These are phyloP conservation scores for Gnaphalium uliginosum DNA, from an alignment of 129 eudicot species.

Conservation along the genomic window DNA sequence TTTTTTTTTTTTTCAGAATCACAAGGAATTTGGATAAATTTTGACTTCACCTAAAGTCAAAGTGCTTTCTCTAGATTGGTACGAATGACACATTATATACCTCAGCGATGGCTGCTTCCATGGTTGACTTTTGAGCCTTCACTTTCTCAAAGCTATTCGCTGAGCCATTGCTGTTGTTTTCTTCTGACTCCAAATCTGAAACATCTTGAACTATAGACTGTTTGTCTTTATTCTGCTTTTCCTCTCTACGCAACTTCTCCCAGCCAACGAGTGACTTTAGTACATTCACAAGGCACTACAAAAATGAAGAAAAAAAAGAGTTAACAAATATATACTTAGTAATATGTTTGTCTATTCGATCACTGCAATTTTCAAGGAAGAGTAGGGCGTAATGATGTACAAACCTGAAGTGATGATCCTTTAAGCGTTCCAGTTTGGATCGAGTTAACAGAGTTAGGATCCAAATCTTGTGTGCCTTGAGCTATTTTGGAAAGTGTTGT, in stretches of 20 bases:
- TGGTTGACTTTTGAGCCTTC: slow-evolving; percentile 87
- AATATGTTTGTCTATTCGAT: slow-evolving; percentile 3
- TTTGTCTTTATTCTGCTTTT: slow-evolving; percentile 47
- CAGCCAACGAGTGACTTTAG: slow-evolving; percentile 78
- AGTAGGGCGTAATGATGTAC: background rate
- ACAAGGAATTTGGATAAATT: slow-evolving; percentile 3
- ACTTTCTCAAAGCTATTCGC: slow-evolving; percentile 71
- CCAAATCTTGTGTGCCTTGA: slow-evolving; percentile 80
- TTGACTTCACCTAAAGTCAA: slow-evolving; percentile 24
- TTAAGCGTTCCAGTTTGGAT: slow-evolving; percentile 70
- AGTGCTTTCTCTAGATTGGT: slow-evolving; percentile 9
- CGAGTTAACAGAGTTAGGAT: slow-evolving; percentile 65
- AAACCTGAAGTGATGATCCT: slow-evolving; percentile 88
- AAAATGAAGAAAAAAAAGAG: slow-evolving; percentile 11
- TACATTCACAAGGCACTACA: slow-evolving; percentile 80
- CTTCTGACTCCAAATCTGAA: slow-evolving; percentile 38
- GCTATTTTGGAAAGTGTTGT: slow-evolving; percentile 79
- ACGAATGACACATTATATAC: slow-evolving; percentile 33
- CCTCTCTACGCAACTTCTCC: slow-evolving; percentile 73
- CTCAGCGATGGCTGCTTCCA: slow-evolving; percentile 90
- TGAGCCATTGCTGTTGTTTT: slow-evolving; percentile 44
- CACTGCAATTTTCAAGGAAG: background rate
- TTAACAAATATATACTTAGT: slow-evolving; percentile 3
- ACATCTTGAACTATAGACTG: slow-evolving; percentile 38
- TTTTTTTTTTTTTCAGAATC: background rate